phyloP scores from a whole-genome alignment of 1,139 yeast genomes.

The Pichia sp. region DNA sequence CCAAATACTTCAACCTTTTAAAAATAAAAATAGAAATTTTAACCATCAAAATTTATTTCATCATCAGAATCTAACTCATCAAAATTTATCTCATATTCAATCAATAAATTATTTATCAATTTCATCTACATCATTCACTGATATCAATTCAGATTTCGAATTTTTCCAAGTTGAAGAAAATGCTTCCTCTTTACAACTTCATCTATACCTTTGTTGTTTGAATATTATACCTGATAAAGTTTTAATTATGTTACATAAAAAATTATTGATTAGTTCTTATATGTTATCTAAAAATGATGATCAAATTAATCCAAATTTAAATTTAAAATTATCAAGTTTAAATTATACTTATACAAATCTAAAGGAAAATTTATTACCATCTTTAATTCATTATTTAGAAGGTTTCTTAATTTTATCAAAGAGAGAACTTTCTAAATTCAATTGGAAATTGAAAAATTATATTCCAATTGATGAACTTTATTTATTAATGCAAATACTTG shows the following conservation, averaged over 20 bases:
- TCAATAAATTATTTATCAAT: background rate
- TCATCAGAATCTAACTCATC: background rate
- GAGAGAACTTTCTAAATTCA: conserved; percentile 31
- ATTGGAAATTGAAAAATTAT: conserved; percentile 54
- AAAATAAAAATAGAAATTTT: background rate
- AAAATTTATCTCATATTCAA: background rate
- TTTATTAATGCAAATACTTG: conserved; percentile 43
- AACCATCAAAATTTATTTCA: too few relatives aligned
- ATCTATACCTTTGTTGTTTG: conserved; percentile 42
- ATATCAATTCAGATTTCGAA: background rate
- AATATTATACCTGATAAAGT: conserved; percentile 51
- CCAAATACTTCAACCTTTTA: background rate
- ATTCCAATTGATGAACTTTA: conserved; percentile 57
- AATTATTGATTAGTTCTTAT: conserved; percentile 31
- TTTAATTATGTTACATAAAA: conserved; percentile 46
- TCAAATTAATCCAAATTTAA: conserved; percentile 33
- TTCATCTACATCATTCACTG: too few relatives aligned
- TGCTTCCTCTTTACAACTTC: conserved; percentile 22
- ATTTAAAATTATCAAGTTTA: conserved; percentile 27
- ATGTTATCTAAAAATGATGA: conserved; percentile 22
- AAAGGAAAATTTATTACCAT: conserved; percentile 47
- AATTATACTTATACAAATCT: conserved; percentile 43
- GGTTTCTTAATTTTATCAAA: conserved; percentile 43
- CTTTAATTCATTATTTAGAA: conserved; percentile 49
- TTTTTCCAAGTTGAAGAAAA: background rate